phyloP scores from a whole-genome alignment of 2,329 filamentous ascomycete species.

The Alternaria alternata region DNA sequence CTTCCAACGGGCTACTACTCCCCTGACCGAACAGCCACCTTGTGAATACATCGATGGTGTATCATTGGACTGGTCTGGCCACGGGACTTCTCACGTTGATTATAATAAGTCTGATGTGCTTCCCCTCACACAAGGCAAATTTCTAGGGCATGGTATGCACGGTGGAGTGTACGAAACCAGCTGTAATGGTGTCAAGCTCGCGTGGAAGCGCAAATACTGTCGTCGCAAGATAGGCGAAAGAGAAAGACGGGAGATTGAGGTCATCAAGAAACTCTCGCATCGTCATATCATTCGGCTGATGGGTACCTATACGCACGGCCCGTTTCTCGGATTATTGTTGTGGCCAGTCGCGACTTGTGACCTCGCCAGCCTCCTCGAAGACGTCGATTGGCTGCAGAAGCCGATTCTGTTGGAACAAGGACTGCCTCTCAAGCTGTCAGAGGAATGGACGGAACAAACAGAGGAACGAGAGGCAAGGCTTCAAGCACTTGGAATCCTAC shows the following conservation, averaged over 20 bases:
- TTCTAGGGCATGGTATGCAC: background rate
- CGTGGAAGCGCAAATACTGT: no score
- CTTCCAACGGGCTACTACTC: no score
- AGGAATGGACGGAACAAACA: background rate
- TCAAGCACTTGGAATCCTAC: no score
- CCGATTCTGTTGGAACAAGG: no score
- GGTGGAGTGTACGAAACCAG: background rate
- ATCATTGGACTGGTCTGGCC: background rate
- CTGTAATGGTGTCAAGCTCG: background rate
- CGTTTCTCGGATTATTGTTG: rapidly evolving
- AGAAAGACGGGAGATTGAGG: background rate
- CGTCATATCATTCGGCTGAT: rapidly evolving
- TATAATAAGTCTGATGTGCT: background rate
- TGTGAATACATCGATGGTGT: no score
- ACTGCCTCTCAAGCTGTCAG: no score
- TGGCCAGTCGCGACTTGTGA: background rate
- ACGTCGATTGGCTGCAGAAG: background rate
- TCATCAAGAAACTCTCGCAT: background rate
- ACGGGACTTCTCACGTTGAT: background rate
- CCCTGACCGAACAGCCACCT: no score
- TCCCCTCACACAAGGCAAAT: background rate
- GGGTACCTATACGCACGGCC: rapidly evolving
- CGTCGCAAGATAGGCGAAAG: background rate
- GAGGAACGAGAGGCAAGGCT: background rate
- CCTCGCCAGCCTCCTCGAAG: background rate